These are phyloP conservation scores for Sequoiadendron giganteum DNA, from an alignment of 75 land plant genomes.

Conservation along the genomic window DNA sequence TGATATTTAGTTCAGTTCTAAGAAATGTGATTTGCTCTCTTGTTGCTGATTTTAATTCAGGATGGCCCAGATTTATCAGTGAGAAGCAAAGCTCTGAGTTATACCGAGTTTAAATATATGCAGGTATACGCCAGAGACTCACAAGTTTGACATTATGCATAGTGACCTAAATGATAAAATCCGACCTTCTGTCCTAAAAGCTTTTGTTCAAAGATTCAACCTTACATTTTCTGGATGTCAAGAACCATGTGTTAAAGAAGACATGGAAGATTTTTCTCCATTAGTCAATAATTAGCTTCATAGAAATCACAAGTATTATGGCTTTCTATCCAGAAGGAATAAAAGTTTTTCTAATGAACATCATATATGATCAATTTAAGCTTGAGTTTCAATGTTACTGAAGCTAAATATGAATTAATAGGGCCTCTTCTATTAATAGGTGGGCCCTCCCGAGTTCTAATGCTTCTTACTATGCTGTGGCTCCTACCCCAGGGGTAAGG, in stretches of 20 bases:
- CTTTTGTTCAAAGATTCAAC: neutral
- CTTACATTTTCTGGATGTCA: neutral
- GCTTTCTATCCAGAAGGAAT: neutral
- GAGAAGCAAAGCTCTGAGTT: slow-evolving; percentile 69
- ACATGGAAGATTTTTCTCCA: neutral
- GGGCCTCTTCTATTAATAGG: too few species aligned
- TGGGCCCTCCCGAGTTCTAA: too few species aligned
- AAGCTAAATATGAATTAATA: neutral
- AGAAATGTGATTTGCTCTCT: neutral
- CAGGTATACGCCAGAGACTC: slow-evolving; percentile 49
- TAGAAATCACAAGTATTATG: neutral
- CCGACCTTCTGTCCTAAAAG: neutral
- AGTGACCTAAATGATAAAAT: neutral
- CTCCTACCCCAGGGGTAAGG: too few species aligned
- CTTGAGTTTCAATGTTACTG: neutral
- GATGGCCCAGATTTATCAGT: slow-evolving; percentile 80
- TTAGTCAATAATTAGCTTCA: neutral
- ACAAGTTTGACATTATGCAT: neutral
- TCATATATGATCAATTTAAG: neutral
- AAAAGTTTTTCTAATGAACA: neutral
- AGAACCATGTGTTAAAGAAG: neutral
- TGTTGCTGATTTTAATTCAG: slow-evolving; percentile 37
- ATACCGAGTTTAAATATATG: slow-evolving; percentile 70
- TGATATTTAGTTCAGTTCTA: neutral
- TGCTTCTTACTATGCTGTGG: too few species aligned